A percentile compares a stretch with the other conserved stretches of the same genome.
These are phyloP conservation scores for Arthrobotrys musiformis DNA, from an alignment of 2,329 filamentous ascomycete genomes.

Conservation along the genomic window DNA sequence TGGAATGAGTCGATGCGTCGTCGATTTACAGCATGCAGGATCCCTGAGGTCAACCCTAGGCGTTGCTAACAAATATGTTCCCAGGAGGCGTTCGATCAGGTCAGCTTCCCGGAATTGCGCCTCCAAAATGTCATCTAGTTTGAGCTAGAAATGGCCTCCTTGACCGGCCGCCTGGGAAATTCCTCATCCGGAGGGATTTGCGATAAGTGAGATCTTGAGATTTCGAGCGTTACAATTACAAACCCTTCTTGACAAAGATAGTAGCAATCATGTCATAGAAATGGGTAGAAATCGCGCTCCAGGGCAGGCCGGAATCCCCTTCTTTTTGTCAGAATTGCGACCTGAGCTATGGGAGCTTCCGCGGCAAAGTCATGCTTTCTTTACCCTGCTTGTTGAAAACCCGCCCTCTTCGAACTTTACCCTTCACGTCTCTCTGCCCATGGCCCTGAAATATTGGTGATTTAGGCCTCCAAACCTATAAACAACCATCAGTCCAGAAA, in stretches of 20 bases:
- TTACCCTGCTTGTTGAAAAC: conserved; percentile 40
- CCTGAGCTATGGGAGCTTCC: conserved; percentile 36
- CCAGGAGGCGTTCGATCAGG: conserved; percentile 39
- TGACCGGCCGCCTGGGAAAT: conserved; percentile 20
- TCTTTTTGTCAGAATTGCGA: conserved; percentile 40
- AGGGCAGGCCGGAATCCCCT: conserved; percentile 38
- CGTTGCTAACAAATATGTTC: conserved; percentile 32
- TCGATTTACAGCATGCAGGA: conserved; percentile 33
- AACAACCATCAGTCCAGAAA: conserved; percentile 49
- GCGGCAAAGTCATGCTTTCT: conserved; percentile 52
- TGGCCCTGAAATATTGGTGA: conserved; percentile 53
- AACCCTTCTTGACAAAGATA: conserved; percentile 45
- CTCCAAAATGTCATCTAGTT: conserved; percentile 46
- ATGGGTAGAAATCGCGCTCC: conserved; percentile 37
- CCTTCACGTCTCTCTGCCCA: conserved; percentile 38
- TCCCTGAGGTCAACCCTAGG: conserved; percentile 30
- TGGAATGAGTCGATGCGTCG: conserved; percentile 48
- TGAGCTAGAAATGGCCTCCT: conserved; percentile 5
- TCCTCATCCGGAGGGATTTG: conserved; percentile 51
- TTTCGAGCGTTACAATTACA: conserved; percentile 35
- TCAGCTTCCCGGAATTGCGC: conserved; percentile 54
- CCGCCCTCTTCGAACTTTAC: conserved; percentile 49
- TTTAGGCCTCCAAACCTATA: conserved; percentile 56
- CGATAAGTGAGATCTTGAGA: conserved; percentile 40
- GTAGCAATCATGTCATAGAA: conserved; percentile 45